These are phyloP conservation scores for Colletotrichum aenigma DNA, from an alignment of 2,329 filamentous ascomycete genomes.

Conservation along the genomic window DNA sequence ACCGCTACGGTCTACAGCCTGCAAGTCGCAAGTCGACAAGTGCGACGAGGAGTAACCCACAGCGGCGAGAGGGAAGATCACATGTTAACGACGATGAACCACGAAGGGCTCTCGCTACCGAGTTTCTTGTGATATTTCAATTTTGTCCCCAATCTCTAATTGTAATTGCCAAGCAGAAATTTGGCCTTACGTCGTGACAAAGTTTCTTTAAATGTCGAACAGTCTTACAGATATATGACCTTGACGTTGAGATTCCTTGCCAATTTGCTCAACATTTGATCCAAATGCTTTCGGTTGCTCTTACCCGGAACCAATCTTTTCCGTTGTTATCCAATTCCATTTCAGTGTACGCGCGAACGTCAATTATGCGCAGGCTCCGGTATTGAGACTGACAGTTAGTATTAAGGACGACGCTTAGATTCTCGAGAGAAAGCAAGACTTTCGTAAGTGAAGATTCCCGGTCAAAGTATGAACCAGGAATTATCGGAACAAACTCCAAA, in stretches of 20 bases:
- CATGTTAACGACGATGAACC: not conserved
- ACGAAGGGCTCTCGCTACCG: not conserved
- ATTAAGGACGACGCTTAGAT: not conserved
- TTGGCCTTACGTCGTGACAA: not conserved
- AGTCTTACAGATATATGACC: not conserved
- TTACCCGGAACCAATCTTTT: not conserved
- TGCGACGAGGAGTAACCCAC: not conserved
- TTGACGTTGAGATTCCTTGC: not conserved
- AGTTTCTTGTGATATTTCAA: not conserved
- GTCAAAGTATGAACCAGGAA: not conserved
- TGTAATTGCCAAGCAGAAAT: too few relatives aligned
- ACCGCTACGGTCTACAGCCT: not conserved
- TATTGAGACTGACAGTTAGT: not conserved
- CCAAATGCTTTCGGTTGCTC: not conserved
- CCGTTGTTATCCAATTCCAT: not conserved
- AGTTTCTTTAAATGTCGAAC: not conserved
- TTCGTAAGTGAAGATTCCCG: not conserved
- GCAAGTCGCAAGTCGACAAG: not conserved
- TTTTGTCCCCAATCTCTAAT: too few relatives aligned
- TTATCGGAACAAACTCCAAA: not conserved
- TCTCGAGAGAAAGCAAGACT: not conserved
- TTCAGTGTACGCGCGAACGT: not conserved
- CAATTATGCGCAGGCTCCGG: not conserved
- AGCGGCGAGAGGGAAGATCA: not conserved
- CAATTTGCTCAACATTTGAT: not conserved